Evolutionary conservation across 148 eudicot genomes (phyloP).

Genomic region (Fagopyrum homotropicum): DNA sequence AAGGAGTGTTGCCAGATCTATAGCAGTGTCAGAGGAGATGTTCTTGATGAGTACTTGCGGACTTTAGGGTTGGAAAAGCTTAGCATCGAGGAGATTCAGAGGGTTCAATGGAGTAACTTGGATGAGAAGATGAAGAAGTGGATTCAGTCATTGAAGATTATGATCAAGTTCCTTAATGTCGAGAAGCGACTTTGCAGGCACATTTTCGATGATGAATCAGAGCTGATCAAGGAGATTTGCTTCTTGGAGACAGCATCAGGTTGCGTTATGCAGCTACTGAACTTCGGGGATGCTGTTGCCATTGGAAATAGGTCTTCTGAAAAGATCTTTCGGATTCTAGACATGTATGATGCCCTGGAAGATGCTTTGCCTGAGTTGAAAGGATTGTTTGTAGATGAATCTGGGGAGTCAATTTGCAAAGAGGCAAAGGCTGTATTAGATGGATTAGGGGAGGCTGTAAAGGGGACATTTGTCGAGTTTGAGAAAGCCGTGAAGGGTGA

Average conservation of each 20-base stretch:
- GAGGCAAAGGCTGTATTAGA: slow-evolving; percentile 67
- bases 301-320: slow-evolving; percentile 70
- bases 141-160: slow-evolving; percentile 64
- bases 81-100: slow-evolving; percentile 86
- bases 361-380: slow-evolving; percentile 50
- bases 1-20: slow-evolving; percentile 90
- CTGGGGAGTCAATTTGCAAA: slow-evolving; percentile 47
- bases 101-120: slow-evolving; percentile 56
- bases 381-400: slow-evolving; percentile 50
- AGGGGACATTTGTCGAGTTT: slow-evolving; percentile 71
- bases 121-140: slow-evolving; percentile 86
- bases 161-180: slow-evolving; percentile 43
- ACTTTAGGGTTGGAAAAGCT: slow-evolving; percentile 61
- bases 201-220: slow-evolving; percentile 50
- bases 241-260: slow-evolving; percentile 71
- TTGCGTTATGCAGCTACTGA: slow-evolving; percentile 69
- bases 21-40: slow-evolving; percentile 50
- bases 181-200: slow-evolving; percentile 72
- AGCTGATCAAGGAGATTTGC: slow-evolving; percentile 62
- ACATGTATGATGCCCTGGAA: slow-evolving; percentile 75
- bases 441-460: slow-evolving; percentile 67
- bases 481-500: slow-evolving; percentile 81
- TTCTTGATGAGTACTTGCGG: slow-evolving; percentile 58
- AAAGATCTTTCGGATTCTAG: slow-evolving; percentile 76
- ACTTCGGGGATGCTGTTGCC: slow-evolving; percentile 81